A percentile compares a stretch with the other conserved stretches of the same genome.
These are phyloP conservation scores for Geum urbanum DNA, from an alignment of 306 rosid genomes.

Conservation along the genomic window DNA sequence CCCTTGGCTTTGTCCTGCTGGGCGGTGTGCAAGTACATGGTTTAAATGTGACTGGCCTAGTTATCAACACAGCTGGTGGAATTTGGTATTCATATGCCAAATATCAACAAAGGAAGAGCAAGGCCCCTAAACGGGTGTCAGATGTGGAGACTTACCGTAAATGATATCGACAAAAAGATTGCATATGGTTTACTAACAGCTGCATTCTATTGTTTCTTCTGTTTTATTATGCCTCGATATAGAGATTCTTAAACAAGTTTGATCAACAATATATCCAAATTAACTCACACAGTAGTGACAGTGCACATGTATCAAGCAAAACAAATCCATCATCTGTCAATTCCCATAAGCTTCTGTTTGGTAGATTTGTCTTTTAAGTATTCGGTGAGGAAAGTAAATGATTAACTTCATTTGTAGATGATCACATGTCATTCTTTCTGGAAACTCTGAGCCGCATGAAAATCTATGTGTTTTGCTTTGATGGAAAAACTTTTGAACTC, in stretches of 20 bases:
- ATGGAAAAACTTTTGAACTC: not conserved
- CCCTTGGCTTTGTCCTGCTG: conserved; percentile 77
- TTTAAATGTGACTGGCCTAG: conserved; percentile 78
- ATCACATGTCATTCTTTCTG: not conserved
- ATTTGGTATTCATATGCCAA: conserved; percentile 92
- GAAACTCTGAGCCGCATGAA: not conserved
- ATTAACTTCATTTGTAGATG: too few relatives aligned
- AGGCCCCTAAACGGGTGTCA: conserved; percentile 40
- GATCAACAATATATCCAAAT: not conserved
- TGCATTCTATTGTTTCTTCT: conserved; percentile 15
- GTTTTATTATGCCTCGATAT: not conserved
- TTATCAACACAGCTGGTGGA: conserved; percentile 91
- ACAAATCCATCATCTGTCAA: conserved; percentile 7
- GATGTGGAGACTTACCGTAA: conserved; percentile 60
- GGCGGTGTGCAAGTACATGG: conserved; percentile 87
- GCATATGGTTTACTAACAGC: conserved; percentile 19
- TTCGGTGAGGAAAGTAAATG: not conserved
- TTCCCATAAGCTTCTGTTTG: not conserved
- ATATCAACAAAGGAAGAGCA: conserved; percentile 66
- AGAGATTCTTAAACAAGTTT: not conserved
- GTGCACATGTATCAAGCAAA: not conserved
- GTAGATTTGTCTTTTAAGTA: not conserved
- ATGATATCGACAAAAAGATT: conserved; percentile 31
- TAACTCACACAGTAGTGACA: not conserved
- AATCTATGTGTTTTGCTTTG: not conserved